These are phyloP conservation scores for Krasilnikovozyma curviuscula DNA, from an alignment of 768 basidiomycete genomes.

Conservation along the genomic window DNA sequence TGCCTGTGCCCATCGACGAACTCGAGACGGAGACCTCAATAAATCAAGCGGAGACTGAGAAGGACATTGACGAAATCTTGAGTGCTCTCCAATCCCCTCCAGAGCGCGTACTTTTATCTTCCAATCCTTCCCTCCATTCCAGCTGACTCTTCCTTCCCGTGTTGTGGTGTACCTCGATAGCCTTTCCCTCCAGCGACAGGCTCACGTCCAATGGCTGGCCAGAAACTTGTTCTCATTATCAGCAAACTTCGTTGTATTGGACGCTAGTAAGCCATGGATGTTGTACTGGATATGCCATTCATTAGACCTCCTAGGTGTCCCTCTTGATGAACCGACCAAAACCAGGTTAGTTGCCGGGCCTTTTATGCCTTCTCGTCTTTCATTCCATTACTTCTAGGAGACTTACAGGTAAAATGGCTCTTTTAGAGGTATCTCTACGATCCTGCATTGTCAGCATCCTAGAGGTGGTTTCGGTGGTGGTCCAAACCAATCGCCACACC, in stretches of 20 bases:
- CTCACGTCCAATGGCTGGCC: conserved; percentile 57
- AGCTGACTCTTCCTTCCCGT: not conserved
- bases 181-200: conserved; percentile 35
- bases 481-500: conserved; percentile 66
- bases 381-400: not conserved
- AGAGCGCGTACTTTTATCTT: not conserved
- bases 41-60: conserved; percentile 39
- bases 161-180: not conserved
- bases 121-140: not conserved
- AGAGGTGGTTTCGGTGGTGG: conserved; percentile 85
- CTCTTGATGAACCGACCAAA: conserved; percentile 54
- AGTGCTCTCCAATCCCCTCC: conserved; percentile 11
- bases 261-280: conserved; percentile 90
- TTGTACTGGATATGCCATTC: conserved; percentile 81
- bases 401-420: not conserved
- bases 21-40: conserved; percentile 45
- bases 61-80: conserved; percentile 37
- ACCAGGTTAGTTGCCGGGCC: conserved; percentile 35
- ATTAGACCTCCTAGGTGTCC: conserved; percentile 58
- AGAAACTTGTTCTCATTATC: conserved; percentile 63
- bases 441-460: conserved; percentile 63
- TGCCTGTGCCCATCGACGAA: conserved; percentile 34
- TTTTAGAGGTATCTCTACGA: conserved; percentile 53
- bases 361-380: not conserved
- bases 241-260: conserved; percentile 55